phyloP scores from a whole-genome alignment of 2,329 filamentous ascomycete species.

The Elsinoe fawcettii region DNA sequence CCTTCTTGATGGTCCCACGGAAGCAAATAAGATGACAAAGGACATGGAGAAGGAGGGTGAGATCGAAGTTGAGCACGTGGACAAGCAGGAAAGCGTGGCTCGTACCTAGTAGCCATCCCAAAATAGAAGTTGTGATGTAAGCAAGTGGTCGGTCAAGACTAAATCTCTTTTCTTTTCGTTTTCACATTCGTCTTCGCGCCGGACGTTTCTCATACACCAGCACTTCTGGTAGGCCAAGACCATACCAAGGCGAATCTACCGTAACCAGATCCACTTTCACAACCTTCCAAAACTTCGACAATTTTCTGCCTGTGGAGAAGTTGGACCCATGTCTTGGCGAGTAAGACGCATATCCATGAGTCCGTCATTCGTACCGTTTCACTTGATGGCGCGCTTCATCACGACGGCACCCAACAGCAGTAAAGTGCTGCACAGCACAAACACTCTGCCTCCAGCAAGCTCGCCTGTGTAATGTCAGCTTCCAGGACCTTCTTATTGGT shows the following conservation, averaged over 20 bases:
- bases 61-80: too few relatives aligned
- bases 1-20: too few relatives aligned
- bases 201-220: too few relatives aligned
- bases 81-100: too few relatives aligned
- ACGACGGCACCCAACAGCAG: slow-evolving; percentile 10
- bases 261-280: not conserved
- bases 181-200: too few relatives aligned
- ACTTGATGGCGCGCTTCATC: slow-evolving; percentile 1
- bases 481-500: not conserved
- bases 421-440: slow-evolving; percentile 14
- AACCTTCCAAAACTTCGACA: not conserved
- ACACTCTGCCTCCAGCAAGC: slow-evolving; percentile 14
- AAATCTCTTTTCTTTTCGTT: too few relatives aligned
- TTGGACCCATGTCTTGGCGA: not conserved
- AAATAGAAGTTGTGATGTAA: too few relatives aligned
- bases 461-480: slow-evolving; percentile 12
- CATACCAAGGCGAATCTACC: not conserved
- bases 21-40: too few relatives aligned
- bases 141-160: too few relatives aligned
- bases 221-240: not conserved
- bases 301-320: not conserved
- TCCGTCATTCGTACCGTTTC: too few relatives aligned
- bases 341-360: not conserved
- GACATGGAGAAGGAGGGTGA: too few relatives aligned
- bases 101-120: too few relatives aligned